These are phyloP conservation scores for Chrysanthemum seticuspe DNA, from an alignment of 129 eudicot genomes.

Conservation along the genomic window DNA sequence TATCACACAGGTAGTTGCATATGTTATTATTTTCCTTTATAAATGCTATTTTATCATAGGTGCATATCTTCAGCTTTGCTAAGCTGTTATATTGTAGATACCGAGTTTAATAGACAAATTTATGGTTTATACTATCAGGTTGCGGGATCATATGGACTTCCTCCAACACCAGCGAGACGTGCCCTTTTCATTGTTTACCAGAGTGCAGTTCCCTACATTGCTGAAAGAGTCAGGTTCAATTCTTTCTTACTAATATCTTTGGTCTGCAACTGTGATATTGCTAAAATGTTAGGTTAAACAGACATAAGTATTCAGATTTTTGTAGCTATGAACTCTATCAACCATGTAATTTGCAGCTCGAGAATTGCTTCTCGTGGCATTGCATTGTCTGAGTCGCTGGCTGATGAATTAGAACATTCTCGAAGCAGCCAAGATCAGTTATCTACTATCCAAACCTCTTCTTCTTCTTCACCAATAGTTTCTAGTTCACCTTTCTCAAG, in stretches of 20 bases:
- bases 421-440: no score
- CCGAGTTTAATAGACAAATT: neutral
- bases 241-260: neutral
- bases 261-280: slow-evolving; percentile 13
- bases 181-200: slow-evolving; percentile 90
- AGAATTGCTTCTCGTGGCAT: no score
- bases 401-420: no score
- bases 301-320: no score
- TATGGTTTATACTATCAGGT: slow-evolving; percentile 48
- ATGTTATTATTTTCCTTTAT: no score
- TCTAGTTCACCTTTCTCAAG: slow-evolving; percentile 55
- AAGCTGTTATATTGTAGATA: neutral
- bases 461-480: slow-evolving; percentile 41
- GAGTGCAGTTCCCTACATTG: slow-evolving; percentile 92
- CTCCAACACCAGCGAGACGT: slow-evolving; percentile 98
- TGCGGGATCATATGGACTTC: slow-evolving; percentile 86
- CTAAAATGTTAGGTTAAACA: neutral
- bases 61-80: neutral
- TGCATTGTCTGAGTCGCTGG: no score
- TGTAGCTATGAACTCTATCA: no score
- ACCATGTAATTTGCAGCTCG: no score
- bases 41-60: no score
- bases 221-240: slow-evolving; percentile 84
- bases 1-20: slow-evolving; percentile 68
- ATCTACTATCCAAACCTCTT: no score